phyloP scores from a whole-genome alignment of 441 rosid species.

The Populus trichocarpa region DNA sequence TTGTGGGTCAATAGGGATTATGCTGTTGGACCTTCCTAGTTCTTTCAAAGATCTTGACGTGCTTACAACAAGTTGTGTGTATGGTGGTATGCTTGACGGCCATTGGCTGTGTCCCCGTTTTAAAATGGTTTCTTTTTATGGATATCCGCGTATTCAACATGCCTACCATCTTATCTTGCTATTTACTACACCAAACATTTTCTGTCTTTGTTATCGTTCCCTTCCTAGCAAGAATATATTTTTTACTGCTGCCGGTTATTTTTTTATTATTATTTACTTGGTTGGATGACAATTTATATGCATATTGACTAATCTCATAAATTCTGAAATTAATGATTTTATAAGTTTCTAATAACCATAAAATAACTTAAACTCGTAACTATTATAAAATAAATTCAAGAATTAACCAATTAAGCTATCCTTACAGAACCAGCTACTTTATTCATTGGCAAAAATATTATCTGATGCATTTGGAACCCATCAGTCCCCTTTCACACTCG shows the following conservation, averaged over 20 bases:
- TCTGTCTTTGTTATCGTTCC: no score
- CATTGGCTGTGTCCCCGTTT: neutral
- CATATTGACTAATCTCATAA: rapidly evolving
- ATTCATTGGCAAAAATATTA: no score
- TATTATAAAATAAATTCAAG: rapidly evolving
- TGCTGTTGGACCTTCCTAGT: neutral
- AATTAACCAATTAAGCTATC: no score
- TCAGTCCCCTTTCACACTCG: no score
- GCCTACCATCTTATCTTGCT: neutral
- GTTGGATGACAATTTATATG: rapidly evolving
- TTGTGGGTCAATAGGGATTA: neutral
- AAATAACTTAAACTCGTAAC: rapidly evolving
- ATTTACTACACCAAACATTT: no score
- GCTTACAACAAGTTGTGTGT: neutral
- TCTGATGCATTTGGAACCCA: no score
- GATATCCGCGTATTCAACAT: neutral
- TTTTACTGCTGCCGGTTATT: no score
- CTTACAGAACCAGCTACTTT: no score
- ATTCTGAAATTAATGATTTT: rapidly evolving
- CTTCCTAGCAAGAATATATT: no score
- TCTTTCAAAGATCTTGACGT: neutral
- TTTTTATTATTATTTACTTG: no score
- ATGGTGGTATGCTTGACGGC: slow-evolving; percentile 2
- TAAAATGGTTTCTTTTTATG: no score
- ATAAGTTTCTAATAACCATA: rapidly evolving